phyloP scores from a whole-genome alignment of 768 basidiomycete species.

The Rubroboletus pulcherrimus region DNA sequence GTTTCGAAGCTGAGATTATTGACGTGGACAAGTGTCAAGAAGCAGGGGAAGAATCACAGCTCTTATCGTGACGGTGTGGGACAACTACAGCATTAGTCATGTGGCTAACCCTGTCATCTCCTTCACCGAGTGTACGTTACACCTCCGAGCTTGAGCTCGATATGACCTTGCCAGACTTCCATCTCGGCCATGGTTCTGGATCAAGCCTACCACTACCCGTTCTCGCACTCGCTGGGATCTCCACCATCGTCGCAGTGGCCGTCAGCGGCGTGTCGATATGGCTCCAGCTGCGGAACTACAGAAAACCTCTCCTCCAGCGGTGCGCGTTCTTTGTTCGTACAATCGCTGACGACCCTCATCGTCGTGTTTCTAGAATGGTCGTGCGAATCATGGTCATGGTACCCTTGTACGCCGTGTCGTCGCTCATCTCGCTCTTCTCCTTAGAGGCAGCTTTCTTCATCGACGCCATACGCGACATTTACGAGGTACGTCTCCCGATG shows the following conservation, averaged over 20 bases:
- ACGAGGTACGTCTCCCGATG: slow-evolving; percentile 62
- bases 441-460: slow-evolving; percentile 95
- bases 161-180: slow-evolving; percentile 9
- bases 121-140: background rate
- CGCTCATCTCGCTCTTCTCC: slow-evolving; percentile 90
- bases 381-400: slow-evolving; percentile 97
- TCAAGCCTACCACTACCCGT: slow-evolving; percentile 56
- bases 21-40: background rate
- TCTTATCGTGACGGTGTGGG: background rate
- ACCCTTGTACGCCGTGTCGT: slow-evolving; percentile 87
- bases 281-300: slow-evolving; percentile 82
- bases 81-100: background rate
- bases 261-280: slow-evolving; percentile 74
- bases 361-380: slow-evolving; percentile 58
- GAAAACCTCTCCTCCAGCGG: slow-evolving; percentile 79
- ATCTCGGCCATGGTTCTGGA: slow-evolving; percentile 47
- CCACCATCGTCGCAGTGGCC: slow-evolving; percentile 64
- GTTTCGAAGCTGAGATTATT: background rate
- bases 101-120: background rate
- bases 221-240: slow-evolving; percentile 58
- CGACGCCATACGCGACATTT: slow-evolving; percentile 90
- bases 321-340: slow-evolving; percentile 24
- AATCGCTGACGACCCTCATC: slow-evolving; percentile 3
- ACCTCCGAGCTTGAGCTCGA: background rate
- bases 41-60: background rate